Evolutionary conservation across 495 filamentous ascomycete genomes (phyloP).

Genomic region (Lepidopterella palustris): DNA sequence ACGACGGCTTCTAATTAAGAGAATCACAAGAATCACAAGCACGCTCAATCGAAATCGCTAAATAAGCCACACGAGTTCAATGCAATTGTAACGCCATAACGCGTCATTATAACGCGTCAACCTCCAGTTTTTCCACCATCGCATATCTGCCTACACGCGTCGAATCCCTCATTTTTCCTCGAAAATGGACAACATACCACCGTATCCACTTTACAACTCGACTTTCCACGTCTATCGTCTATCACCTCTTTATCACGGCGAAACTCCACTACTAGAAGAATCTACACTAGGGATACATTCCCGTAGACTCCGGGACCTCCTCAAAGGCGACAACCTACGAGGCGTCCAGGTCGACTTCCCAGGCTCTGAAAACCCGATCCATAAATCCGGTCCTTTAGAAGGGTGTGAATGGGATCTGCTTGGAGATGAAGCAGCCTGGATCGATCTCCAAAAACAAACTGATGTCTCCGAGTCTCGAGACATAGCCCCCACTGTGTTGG

Average conservation of each 20-base stretch:
- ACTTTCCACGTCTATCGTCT: constrained; percentile 33
- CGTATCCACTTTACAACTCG: constrained; percentile 25
- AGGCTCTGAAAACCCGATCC: constrained; percentile 11
- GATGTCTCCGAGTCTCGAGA: constrained; percentile 18
- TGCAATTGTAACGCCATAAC: neutral
- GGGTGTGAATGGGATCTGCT: constrained; percentile 32
- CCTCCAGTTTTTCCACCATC: neutral
- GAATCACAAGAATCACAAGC: neutral
- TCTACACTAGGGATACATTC: constrained; percentile 27
- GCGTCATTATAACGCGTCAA: neutral
- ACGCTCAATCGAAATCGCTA: neutral
- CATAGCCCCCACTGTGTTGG: neutral
- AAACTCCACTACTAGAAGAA: constrained; percentile 19
- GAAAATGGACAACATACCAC: constrained; percentile 16
- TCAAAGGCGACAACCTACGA: constrained; percentile 32
- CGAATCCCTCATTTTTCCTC: neutral
- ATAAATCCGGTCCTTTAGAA: constrained; percentile 26
- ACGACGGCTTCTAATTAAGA: no score
- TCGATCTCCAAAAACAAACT: constrained; percentile 10
- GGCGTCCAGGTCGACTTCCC: constrained; percentile 29
- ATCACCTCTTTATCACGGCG: constrained; percentile 35
- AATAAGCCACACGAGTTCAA: neutral
- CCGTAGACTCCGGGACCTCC: constrained; percentile 25
- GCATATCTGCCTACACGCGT: neutral
- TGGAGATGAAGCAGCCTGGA: constrained; percentile 31